Percentiles rank a stretch among this genome's conserved stretches.
phyloP scores from a whole-genome alignment of 2,329 filamentous ascomycete genomes.

The Pyrenophora graminea region DNA sequence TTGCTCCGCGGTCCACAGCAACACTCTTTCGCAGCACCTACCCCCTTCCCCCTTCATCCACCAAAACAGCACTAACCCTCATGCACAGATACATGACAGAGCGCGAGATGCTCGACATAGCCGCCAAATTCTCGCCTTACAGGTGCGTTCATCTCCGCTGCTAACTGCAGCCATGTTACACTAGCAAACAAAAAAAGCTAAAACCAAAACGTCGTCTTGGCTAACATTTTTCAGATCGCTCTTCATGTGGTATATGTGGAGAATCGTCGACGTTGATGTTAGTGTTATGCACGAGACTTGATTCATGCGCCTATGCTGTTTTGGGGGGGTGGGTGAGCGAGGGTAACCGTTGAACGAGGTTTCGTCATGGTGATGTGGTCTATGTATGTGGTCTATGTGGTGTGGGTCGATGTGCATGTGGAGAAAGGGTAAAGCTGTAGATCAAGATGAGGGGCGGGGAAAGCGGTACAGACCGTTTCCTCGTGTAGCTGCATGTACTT shows the following conservation, averaged over 20 bases:
- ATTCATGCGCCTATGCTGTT: background rate
- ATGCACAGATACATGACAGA: conserved; percentile 76
- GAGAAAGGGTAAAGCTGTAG: background rate
- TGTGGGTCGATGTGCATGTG: background rate
- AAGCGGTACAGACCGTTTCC: no score
- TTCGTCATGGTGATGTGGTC: background rate
- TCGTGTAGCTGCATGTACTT: no score
- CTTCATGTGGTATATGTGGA: conserved; percentile 99
- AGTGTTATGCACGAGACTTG: conserved; percentile 49
- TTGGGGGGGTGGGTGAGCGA: no score
- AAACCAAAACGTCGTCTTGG: no score
- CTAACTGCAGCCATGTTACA: conserved; percentile 1
- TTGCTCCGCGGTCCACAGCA: no score
- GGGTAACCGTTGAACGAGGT: background rate
- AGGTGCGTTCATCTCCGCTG: conserved; percentile 53
- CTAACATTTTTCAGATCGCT: conserved; percentile 62
- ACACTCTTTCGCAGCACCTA: no score
- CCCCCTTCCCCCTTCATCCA: no score
- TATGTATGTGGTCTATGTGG: background rate
- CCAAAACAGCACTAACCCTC: background rate
- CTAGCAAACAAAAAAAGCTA: background rate
- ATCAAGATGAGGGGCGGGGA: background rate
- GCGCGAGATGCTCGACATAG: conserved; percentile 83
- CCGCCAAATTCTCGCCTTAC: conserved; percentile 82
- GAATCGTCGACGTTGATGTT: conserved; percentile 78